Percentiles rank a stretch among this genome's conserved stretches.
These are phyloP conservation scores for Hypsizygus marmoreus DNA, from an alignment of 768 basidiomycete species.

Conservation along the genomic window DNA sequence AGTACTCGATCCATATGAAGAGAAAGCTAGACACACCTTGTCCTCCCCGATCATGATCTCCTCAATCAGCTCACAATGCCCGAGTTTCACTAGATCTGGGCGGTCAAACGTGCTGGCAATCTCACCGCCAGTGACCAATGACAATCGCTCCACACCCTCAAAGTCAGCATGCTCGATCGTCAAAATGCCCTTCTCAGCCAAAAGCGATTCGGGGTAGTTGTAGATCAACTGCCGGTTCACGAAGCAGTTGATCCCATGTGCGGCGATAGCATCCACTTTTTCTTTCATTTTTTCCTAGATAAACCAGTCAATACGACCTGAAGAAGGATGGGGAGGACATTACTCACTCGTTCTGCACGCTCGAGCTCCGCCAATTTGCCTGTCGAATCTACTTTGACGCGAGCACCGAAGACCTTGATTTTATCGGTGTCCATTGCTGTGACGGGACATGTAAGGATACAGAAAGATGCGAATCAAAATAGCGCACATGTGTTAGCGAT, in stretches of 20 bases:
- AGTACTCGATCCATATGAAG: not conserved
- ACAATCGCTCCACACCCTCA: conserved; percentile 95
- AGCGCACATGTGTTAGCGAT: conserved; percentile 92
- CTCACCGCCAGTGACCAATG: conserved; percentile 96
- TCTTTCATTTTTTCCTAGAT: conserved; percentile 97
- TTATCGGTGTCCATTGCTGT: conserved; percentile 99
- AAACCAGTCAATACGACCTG: not conserved
- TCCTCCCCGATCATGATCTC: conserved; percentile 99
- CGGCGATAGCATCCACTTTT: conserved; percentile 92
- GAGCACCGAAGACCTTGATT: conserved; percentile 98
- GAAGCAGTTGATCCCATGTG: conserved; percentile 95
- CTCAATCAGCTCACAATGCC: conserved; percentile 92
- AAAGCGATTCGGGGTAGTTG: conserved; percentile 96
- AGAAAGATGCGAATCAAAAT: too few relatives aligned
- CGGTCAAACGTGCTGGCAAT: conserved; percentile 95
- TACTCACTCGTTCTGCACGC: conserved; percentile 82
- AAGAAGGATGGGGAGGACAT: not conserved
- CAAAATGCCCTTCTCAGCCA: conserved; percentile 95
- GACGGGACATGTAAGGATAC: too few relatives aligned
- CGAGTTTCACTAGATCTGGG: conserved; percentile 90
- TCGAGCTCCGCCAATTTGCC: conserved; percentile 98
- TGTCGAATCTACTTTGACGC: conserved; percentile 93
- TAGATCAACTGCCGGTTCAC: conserved; percentile 98
- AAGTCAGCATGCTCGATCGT: conserved; percentile 99
- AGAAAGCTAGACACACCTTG: conserved; percentile 57